These are phyloP conservation scores for Neurospora sp. DNA, from an alignment of 495 filamentous ascomycete species.

Conservation along the genomic window DNA sequence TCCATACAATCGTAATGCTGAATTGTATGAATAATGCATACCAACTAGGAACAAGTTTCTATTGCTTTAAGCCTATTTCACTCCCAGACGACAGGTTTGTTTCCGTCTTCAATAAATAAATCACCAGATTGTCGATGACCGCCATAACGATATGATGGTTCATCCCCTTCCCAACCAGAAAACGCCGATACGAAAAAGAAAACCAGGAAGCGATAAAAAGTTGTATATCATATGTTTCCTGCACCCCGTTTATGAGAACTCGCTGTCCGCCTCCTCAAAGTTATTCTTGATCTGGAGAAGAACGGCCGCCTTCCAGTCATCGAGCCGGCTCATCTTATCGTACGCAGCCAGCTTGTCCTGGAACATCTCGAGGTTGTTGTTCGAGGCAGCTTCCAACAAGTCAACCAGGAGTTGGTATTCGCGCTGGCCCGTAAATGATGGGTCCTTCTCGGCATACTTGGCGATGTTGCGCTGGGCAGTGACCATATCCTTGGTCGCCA, in stretches of 20 bases:
- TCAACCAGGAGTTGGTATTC: conserved; percentile 74
- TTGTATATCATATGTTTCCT: not conserved
- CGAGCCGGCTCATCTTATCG: conserved; percentile 81
- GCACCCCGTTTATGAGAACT: conserved; percentile 29
- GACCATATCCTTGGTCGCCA: conserved; percentile 68
- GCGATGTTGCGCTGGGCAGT: conserved; percentile 67
- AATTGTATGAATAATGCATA: not conserved
- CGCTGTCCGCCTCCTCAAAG: conserved; percentile 64
- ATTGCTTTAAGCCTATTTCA: not conserved
- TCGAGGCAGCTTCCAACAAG: conserved; percentile 58
- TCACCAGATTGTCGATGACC: not conserved
- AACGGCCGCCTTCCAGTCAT: conserved; percentile 92
- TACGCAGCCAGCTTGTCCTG: conserved; percentile 77
- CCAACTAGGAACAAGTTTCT: not conserved
- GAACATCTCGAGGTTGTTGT: conserved; percentile 67
- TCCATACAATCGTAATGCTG: not conserved
- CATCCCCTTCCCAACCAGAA: not conserved
- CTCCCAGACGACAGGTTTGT: not conserved
- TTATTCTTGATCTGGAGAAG: conserved; percentile 70
- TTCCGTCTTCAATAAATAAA: not conserved
- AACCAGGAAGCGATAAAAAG: not conserved
- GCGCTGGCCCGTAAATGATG: conserved; percentile 58
- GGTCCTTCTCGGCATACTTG: conserved; percentile 72
- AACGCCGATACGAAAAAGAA: conserved; percentile 13
- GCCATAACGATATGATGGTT: not conserved